Conservation (phyloP, 306 rosid genomes). For the Dicorynia guianensis region DNA sequence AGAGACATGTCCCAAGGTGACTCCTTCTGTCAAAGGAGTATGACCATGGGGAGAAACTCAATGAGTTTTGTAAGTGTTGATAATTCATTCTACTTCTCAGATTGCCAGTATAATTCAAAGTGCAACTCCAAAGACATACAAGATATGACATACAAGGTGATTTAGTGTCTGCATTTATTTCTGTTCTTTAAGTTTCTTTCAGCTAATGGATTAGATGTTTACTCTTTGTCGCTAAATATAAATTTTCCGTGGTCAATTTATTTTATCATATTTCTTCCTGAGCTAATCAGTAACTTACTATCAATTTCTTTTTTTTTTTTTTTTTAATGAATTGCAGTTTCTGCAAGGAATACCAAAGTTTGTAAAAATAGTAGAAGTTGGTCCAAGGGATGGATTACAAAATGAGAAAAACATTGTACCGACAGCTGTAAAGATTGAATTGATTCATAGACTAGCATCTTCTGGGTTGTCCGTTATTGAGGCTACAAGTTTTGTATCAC, state of each 20-base stretch:
- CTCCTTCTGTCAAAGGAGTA: constrained; percentile 47
- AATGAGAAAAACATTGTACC: constrained; percentile 74
- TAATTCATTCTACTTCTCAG: constrained; percentile 47
- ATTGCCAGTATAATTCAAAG: constrained; percentile 45
- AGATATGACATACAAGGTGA: constrained; percentile 56
- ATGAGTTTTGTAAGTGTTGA: constrained; percentile 43
- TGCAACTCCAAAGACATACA: constrained; percentile 36
- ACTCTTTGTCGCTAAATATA: neutral
- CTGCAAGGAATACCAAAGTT: constrained; percentile 58
- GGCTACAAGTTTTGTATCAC: constrained; percentile 83
- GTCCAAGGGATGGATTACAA: constrained; percentile 85
- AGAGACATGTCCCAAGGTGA: constrained; percentile 55
- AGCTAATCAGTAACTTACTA: neutral
- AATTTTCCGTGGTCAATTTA: neutral
- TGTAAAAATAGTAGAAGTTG: constrained; percentile 84
- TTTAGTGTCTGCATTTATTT: constrained; percentile 7
- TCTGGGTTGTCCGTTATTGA: constrained; percentile 73
- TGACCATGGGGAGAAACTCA: constrained; percentile 49
- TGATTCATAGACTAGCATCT: constrained; percentile 68
- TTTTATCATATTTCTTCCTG: constrained; percentile 2
- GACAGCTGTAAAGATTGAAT: constrained; percentile 61
- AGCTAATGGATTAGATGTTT: neutral
- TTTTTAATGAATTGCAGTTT: constrained; percentile 47
- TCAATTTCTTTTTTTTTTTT: neutral
- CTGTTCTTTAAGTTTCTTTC: constrained; percentile 1